Evolutionary conservation across 192 early-diverging fungal species (phyloP), one percentile per base, ranked within the genome.

Genomic region (Podila verticillata): DNA sequence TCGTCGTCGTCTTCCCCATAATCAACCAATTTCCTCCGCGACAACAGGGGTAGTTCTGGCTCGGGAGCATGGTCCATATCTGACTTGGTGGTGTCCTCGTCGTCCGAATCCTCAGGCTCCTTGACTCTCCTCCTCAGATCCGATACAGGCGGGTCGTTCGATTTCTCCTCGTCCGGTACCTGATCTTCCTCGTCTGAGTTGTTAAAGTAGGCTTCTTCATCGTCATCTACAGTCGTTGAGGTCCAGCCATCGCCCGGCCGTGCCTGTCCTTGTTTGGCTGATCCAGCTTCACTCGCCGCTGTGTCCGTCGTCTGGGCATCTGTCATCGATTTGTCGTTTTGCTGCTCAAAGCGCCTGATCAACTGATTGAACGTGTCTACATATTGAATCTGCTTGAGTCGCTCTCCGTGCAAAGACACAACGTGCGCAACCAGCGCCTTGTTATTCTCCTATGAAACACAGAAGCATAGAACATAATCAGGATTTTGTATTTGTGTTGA

Each of bases 181-280:
- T 82, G 72, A 13, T 84, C 82, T 65, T 91, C 91, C 19, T 92
- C 91, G n/a, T 91, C 89, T 1, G 85, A 84, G 9, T 88, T 79
- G 48, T 95, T 88, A 72, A 97, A 93, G 69, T 95, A 97, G 5
- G 91, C 92, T 58, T 97, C 94, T 60, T 97, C 94, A 30, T 87
- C 89, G 28, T 92, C 90, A 68, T 96, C 93, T 3, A 89, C 79
- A 1, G 85, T 81, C 20, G 84, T 81, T 2, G 86, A 84, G 28
- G 77, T 73, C 87, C 90, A 91, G 61, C 60, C 82, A 64, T 62
- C 67, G 67, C 32, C 81, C 17, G 70, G 68, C 10, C 39, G 65
- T 13, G 47, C 17, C 10, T 31, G 57, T 36, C 28, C 57, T 19
- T 68, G 68, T 24, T 72, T 80, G 7, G 79, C 64, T 2, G 72